Evolutionary conservation across 176 grass and related monocot species (phyloP).

Genomic region (Tuctoria greenei): DNA sequence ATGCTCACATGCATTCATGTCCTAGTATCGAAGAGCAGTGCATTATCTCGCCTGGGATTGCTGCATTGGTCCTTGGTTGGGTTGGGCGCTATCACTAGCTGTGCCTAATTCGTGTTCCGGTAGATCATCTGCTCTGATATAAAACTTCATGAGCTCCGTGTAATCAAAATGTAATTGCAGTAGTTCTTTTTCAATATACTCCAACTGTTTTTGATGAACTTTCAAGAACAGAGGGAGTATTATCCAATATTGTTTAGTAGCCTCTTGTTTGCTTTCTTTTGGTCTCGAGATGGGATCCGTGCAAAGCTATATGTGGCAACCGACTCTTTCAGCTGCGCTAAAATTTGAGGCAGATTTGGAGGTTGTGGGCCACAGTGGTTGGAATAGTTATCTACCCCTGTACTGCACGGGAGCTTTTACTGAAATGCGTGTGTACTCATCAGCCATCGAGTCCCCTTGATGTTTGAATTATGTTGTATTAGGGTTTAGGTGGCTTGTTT

Average conservation of each 20-base stretch:
- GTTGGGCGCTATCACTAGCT: slow-evolving; percentile 5
- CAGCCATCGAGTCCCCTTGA: not conserved
- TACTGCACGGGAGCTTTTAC: not conserved
- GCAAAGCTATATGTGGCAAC: not conserved
- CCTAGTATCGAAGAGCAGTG: not conserved
- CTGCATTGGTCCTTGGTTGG: not conserved
- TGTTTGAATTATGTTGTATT: not conserved
- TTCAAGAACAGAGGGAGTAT: too few species aligned
- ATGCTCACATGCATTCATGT: not conserved
- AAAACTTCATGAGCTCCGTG: slow-evolving; percentile 31
- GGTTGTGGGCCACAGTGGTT: not conserved
- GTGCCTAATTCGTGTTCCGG: slow-evolving; percentile 33
- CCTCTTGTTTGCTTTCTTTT: not conserved
- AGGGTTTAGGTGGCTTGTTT: not conserved
- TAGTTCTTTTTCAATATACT: slow-evolving; percentile 25
- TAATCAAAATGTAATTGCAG: slow-evolving; percentile 52
- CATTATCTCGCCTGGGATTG: slow-evolving; percentile 11
- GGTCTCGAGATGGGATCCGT: not conserved
- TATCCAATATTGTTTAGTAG: slow-evolving; percentile 3
- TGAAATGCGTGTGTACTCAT: not conserved
- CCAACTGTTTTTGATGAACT: too few species aligned
- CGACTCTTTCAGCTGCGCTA: not conserved
- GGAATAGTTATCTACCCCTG: not conserved
- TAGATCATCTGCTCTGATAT: slow-evolving; percentile 24
- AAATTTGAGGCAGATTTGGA: not conserved